Conservation (phyloP, 108 stramenopile genomes). For the Mayamaea pseudoterrestris region DNA sequence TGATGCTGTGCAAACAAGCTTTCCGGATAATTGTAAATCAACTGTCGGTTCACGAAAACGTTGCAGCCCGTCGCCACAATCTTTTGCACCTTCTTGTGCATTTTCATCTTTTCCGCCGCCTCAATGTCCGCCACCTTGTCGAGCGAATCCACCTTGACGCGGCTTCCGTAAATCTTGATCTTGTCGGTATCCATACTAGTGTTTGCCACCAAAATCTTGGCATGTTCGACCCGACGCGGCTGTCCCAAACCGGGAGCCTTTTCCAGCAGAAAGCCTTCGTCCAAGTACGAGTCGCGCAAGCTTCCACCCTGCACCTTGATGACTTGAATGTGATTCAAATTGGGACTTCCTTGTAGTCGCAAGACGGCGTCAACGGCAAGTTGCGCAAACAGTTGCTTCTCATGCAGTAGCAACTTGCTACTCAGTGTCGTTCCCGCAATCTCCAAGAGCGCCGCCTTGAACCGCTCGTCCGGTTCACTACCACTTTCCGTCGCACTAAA, state of each 20-base stretch:
- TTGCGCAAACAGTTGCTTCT: slow-evolving; percentile 95
- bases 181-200: slow-evolving; percentile 99
- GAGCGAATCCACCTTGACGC: slow-evolving; percentile 92
- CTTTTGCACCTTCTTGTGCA: slow-evolving; percentile 95
- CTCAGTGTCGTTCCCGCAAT: slow-evolving; percentile 96
- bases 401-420: slow-evolving; percentile 92
- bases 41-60: slow-evolving; percentile 98
- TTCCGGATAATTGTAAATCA: slow-evolving; percentile 99
- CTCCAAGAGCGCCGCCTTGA: slow-evolving; percentile 81
- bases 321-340: slow-evolving; percentile 95
- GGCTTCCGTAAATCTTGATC: slow-evolving; percentile 99
- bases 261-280: slow-evolving; percentile 95
- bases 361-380: slow-evolving; percentile 96
- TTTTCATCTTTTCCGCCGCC: slow-evolving; percentile 96
- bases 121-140: slow-evolving; percentile 99
- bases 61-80: slow-evolving; percentile 95
- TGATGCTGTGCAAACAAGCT: slow-evolving; percentile 91
- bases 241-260: slow-evolving; percentile 96
- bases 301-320: slow-evolving; percentile 94
- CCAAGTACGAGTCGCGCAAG: slow-evolving; percentile 92
- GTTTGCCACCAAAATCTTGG: slow-evolving; percentile 97
- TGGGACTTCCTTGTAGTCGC: slow-evolving; percentile 75
- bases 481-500: slow-evolving; percentile 36
- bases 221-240: slow-evolving; percentile 90
- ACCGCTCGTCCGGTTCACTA: slow-evolving; percentile 43